phyloP scores from a whole-genome alignment of 495 filamentous ascomycete genomes.

The Annulohypoxylon bovei region DNA sequence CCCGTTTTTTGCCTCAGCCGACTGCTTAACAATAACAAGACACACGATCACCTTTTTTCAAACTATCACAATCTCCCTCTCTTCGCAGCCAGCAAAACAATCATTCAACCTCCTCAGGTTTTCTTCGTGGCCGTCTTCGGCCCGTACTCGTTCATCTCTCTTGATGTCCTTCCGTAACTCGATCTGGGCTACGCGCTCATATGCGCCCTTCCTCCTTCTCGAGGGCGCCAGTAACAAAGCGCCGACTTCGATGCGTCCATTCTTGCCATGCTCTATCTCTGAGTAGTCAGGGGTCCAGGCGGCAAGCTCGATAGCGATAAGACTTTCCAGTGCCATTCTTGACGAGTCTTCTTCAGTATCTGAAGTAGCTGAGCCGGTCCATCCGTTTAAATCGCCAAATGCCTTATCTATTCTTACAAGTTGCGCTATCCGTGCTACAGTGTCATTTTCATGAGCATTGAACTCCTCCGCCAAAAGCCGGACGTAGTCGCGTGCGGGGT shows the following conservation, averaged over 20 bases:
- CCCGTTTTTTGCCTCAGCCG: neutral
- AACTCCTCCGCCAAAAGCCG: neutral
- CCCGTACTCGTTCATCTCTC: neutral
- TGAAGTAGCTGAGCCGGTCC: neutral
- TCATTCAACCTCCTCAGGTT: neutral
- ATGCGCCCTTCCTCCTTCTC: neutral
- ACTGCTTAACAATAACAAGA: neutral
- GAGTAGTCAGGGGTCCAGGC: neutral
- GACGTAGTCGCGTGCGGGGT: neutral
- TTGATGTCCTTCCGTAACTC: neutral
- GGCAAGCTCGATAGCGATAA: neutral
- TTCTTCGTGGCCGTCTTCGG: neutral
- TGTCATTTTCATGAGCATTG: neutral
- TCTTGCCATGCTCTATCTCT: neutral
- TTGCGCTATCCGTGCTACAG: neutral
- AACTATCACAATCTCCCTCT: conserved; percentile 1
- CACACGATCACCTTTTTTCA: neutral
- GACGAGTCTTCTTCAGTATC: neutral
- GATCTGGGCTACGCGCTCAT: neutral
- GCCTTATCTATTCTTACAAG: neutral
- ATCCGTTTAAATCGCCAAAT: neutral
- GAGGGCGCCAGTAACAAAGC: neutral
- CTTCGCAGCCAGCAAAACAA: conserved; percentile 1
- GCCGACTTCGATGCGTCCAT: neutral
- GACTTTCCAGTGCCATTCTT: neutral